Evolutionary conservation across 306 rosid genomes (phyloP).

Genomic region (Glycine latifolia): DNA sequence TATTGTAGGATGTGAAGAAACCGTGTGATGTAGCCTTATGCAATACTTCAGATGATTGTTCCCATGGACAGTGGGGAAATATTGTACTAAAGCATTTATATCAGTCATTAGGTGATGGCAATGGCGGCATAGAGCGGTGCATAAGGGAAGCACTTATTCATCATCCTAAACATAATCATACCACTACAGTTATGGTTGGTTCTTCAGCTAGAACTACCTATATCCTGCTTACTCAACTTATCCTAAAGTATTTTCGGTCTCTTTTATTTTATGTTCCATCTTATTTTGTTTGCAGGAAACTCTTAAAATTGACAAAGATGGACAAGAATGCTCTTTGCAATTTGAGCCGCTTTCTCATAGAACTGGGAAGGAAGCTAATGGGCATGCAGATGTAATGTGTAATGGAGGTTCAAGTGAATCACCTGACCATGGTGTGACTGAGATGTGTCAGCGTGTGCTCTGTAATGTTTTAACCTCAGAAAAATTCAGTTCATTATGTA

Average conservation of each 20-base stretch:
- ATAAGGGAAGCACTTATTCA: slow-evolving; percentile 57
- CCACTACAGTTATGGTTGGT: slow-evolving; percentile 57
- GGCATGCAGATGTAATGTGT: slow-evolving; percentile 52
- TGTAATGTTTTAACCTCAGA: slow-evolving; percentile 68
- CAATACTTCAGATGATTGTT: slow-evolving; percentile 51
- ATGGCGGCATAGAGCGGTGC: slow-evolving; percentile 67
- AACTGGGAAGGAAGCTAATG: slow-evolving; percentile 54
- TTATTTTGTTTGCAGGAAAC: slow-evolving; percentile 57
- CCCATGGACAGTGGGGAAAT: slow-evolving; percentile 65
- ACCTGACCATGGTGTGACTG: slow-evolving; percentile 51
- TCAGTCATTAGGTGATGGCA: slow-evolving; percentile 65
- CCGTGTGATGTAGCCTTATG: slow-evolving; percentile 48
- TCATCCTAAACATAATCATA: slow-evolving; percentile 47
- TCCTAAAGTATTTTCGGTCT: slow-evolving; percentile 1
- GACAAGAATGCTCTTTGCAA: slow-evolving; percentile 47
- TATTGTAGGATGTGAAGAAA: slow-evolving; percentile 61
- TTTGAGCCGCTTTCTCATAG: slow-evolving; percentile 47
- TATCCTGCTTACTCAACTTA: slow-evolving; percentile 37
- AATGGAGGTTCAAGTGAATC: slow-evolving; percentile 62
- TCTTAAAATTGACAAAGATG: slow-evolving; percentile 55
- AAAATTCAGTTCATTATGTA: slow-evolving; percentile 72
- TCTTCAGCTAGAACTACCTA: slow-evolving; percentile 44
- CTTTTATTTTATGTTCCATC: slow-evolving; percentile 28
- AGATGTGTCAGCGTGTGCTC: slow-evolving; percentile 66
- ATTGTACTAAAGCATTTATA: slow-evolving; percentile 57